phyloP scores from a whole-genome alignment of 139 green algal genomes.

The Chlamydomonas incerta region DNA sequence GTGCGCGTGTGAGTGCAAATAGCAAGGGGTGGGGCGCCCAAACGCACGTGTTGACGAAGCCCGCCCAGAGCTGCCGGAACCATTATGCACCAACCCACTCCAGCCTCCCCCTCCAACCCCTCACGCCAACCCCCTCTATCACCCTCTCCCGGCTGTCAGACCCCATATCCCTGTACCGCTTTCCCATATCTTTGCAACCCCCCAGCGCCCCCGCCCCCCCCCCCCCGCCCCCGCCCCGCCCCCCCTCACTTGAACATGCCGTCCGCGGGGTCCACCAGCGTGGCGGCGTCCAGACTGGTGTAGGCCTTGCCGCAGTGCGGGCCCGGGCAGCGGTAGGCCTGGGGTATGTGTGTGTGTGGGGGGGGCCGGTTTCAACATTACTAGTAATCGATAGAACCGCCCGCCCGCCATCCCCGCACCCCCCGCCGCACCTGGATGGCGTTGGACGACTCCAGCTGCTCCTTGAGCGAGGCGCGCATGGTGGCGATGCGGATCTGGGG shows the following conservation, averaged over 20 bases:
- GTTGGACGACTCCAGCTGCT: constrained; percentile 28
- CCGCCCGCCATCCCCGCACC: not conserved
- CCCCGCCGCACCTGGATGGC: constrained; percentile 23
- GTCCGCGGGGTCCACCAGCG: constrained; percentile 22
- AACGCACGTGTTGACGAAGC: no score
- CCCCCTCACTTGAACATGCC: constrained; percentile 24
- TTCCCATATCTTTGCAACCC: no score
- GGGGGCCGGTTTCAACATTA: no score
- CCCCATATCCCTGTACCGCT: no score
- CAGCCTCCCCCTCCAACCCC: no score
- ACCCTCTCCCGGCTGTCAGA: no score
- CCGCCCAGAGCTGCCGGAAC: no score
- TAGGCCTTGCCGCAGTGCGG: constrained; percentile 25
- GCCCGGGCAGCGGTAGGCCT: constrained; percentile 34
- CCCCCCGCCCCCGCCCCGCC: not conserved
- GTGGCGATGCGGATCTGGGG: constrained; percentile 1
- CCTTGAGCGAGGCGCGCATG: constrained; percentile 21
- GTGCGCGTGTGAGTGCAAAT: no score
- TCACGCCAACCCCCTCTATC: no score
- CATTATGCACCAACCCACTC: no score
- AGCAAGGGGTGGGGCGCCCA: no score
- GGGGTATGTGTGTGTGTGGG: not conserved
- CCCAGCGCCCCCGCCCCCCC: not conserved
- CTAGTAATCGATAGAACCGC: no score
- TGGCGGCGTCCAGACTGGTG: constrained; percentile 27